Conservation (phyloP, 208 protist genomes). For the Perkinsela sp. region DNA sequence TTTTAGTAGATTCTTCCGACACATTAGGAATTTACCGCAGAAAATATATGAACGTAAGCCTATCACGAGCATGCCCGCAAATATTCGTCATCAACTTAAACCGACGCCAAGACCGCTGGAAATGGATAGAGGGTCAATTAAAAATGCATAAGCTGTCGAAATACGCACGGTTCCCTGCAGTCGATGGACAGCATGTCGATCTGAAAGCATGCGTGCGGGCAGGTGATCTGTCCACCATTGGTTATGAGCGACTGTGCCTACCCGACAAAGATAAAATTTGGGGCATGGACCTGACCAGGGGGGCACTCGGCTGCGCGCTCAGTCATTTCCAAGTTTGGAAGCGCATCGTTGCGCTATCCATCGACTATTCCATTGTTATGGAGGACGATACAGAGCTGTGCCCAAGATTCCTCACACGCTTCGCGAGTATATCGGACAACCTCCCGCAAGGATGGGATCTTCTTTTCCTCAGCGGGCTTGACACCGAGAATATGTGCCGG, state of each 20-base stretch:
- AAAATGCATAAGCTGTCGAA: background rate
- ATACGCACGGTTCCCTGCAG: background rate
- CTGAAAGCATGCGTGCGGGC: background rate
- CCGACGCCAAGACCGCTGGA: background rate
- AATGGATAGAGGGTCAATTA: background rate
- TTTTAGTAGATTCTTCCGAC: too few relatives aligned
- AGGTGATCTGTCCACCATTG: background rate
- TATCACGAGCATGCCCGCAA: background rate
- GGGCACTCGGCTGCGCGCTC: background rate
- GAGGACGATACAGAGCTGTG: background rate
- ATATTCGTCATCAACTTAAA: background rate
- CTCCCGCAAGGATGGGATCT: background rate
- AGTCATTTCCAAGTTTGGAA: background rate
- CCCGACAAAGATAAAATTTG: background rate
- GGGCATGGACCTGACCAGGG: background rate
- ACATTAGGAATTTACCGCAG: too few relatives aligned
- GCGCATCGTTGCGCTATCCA: background rate
- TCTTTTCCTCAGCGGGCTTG: background rate
- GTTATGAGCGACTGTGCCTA: background rate
- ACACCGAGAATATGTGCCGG: background rate
- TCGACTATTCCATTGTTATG: background rate
- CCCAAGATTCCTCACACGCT: background rate
- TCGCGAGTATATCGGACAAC: background rate
- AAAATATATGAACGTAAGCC: background rate
- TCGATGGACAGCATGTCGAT: background rate